Percentiles rank a stretch among this genome's conserved stretches.
These are phyloP conservation scores for Entomortierella lignicola DNA, from an alignment of 192 early-diverging fungal species.

Conservation along the genomic window DNA sequence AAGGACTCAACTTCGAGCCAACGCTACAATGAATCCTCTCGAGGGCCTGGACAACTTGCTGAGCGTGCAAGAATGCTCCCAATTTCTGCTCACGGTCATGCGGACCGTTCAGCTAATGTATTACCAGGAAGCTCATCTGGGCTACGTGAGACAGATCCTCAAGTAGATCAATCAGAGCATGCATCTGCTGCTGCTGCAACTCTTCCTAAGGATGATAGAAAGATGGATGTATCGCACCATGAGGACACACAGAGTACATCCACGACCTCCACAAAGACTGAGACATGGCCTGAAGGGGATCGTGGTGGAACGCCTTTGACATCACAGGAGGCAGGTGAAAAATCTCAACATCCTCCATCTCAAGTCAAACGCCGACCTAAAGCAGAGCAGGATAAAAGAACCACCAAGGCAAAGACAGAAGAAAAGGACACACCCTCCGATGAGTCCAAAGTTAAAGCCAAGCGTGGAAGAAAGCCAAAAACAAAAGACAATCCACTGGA, in stretches of 20 bases:
- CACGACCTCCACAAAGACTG: slow-evolving; percentile 14
- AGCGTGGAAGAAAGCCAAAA: slow-evolving; percentile 50
- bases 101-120: slow-evolving; percentile 8
- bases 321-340: slow-evolving; percentile 2
- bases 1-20: slow-evolving; percentile 3
- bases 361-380: slow-evolving; percentile 40
- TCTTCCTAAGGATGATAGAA: slow-evolving; percentile 12
- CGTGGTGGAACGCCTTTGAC: neutral
- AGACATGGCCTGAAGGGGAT: slow-evolving; percentile 11
- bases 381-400: slow-evolving; percentile 27
- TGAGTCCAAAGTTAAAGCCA: slow-evolving; percentile 30
- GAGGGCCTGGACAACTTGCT: slow-evolving; percentile 27
- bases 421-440: slow-evolving; percentile 19
- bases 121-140: neutral
- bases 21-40: slow-evolving; percentile 5
- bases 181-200: neutral
- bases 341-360: neutral
- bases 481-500: slow-evolving; percentile 33
- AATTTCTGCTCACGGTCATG: neutral
- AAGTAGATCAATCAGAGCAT: neutral
- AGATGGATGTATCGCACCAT: neutral
- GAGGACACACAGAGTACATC: slow-evolving; percentile 13
- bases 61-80: slow-evolving; percentile 38
- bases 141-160: neutral
- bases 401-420: slow-evolving; percentile 23